Evolutionary conservation across 345 rosid species (phyloP).

Genomic region (Eucalyptus cloeziana): DNA sequence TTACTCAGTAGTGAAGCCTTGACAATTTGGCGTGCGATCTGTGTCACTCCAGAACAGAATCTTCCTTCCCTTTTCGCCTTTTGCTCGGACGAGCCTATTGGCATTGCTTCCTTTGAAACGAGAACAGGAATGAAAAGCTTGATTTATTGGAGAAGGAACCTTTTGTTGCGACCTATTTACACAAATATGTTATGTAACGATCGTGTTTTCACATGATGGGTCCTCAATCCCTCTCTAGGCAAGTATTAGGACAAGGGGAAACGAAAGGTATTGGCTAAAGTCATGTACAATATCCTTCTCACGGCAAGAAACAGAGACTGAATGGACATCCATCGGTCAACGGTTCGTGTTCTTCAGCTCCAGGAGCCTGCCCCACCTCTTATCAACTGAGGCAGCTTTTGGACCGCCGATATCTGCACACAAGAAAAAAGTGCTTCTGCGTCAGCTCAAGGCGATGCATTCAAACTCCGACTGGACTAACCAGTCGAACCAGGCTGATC

Average conservation of each 20-base stretch:
- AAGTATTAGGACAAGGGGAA: not conserved
- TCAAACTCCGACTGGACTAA: not conserved
- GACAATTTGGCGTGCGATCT: not conserved
- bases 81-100: not conserved
- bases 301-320: not conserved
- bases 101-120: not conserved
- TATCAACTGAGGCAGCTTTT: constrained; percentile 43
- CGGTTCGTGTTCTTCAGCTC: constrained; percentile 37
- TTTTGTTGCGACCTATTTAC: not conserved
- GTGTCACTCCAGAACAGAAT: not conserved
- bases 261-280: not conserved
- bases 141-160: not conserved
- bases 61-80: not conserved
- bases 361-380: constrained; percentile 70
- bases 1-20: not conserved
- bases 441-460: not conserved
- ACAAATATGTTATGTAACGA: not conserved
- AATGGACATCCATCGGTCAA: not conserved
- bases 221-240: not conserved
- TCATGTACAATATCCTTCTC: not conserved
- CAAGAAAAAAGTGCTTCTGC: not conserved
- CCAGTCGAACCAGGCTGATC: not conserved
- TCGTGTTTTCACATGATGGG: not conserved
- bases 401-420: constrained; percentile 37
- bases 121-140: not conserved